phyloP scores from a whole-genome alignment of 2,329 filamentous ascomycete genomes.

The Ophiostoma pallidulum region DNA sequence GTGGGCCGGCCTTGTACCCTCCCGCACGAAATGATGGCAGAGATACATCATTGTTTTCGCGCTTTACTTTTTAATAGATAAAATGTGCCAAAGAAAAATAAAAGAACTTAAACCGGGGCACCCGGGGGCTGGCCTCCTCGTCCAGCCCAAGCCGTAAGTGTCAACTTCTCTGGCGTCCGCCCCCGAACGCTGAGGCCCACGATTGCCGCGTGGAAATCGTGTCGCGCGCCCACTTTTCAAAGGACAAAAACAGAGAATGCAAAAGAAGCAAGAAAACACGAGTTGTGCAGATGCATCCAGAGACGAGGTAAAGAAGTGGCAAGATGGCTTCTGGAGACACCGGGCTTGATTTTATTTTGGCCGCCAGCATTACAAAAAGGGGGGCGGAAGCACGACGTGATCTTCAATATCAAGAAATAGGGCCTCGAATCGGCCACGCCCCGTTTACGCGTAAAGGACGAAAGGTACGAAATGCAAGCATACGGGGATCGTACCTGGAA shows the following conservation, averaged over 20 bases:
- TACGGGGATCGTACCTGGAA: background rate
- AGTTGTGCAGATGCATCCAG: background rate
- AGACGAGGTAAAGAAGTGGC: no score
- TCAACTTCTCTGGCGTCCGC: background rate
- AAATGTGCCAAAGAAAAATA: constrained; percentile 3
- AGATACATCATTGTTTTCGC: background rate
- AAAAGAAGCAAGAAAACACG: background rate
- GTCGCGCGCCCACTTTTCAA: constrained; percentile 6
- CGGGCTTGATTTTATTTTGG: no score
- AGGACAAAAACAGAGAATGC: background rate
- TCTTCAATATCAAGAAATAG: no score
- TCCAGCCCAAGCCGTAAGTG: background rate
- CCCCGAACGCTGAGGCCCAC: background rate
- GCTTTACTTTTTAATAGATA: background rate
- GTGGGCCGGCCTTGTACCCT: background rate
- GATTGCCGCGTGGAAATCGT: constrained; percentile 2
- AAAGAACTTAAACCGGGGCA: constrained; percentile 4
- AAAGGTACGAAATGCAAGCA: background rate
- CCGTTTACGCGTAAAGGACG: no score
- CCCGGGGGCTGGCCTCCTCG: background rate
- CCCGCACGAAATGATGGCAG: background rate
- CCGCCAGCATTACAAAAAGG: no score
- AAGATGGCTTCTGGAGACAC: no score
- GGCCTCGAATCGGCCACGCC: no score
- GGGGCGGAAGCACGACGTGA: no score